Evolutionary conservation across 169 alveolate species (phyloP).

Genomic region (Hepatocystis sp.): DNA sequence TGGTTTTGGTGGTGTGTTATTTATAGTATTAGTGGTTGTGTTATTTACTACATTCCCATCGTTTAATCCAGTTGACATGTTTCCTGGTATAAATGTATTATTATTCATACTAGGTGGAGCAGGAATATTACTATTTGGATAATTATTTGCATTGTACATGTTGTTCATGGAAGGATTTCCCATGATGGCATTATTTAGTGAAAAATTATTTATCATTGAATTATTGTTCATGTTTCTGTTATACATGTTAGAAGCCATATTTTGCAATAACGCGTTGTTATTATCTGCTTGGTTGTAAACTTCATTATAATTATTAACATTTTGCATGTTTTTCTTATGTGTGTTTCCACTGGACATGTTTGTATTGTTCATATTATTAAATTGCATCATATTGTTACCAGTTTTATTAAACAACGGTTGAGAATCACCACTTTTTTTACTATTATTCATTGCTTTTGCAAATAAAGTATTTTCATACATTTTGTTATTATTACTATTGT

Average conservation of each 20-base stretch:
- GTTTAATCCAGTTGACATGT: too few relatives aligned
- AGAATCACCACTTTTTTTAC: neutral
- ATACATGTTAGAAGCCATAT: neutral
- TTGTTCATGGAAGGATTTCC: too few relatives aligned
- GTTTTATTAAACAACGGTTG: neutral
- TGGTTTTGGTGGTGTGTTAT: neutral
- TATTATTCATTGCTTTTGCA: constrained; percentile 1
- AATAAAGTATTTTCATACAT: constrained; percentile 10
- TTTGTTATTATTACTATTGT: neutral
- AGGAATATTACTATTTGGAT: neutral
- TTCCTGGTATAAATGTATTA: too few relatives aligned
- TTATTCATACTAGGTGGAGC: too few relatives aligned
- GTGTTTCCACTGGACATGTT: too few relatives aligned
- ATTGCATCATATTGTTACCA: too few relatives aligned
- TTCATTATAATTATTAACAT: constrained; percentile 5
- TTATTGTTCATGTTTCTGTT: neutral
- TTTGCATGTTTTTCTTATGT: neutral
- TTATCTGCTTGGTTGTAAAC: neutral
- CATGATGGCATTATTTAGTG: too few relatives aligned
- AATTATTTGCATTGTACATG: neutral
- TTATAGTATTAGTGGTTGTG: too few relatives aligned
- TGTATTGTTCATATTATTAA: too few relatives aligned
- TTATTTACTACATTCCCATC: too few relatives aligned
- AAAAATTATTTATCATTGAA: too few relatives aligned
- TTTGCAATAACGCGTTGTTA: neutral